These are phyloP conservation scores for Neurospora sp. DNA, from an alignment of 2,329 filamentous ascomycete genomes.

Conservation along the genomic window DNA sequence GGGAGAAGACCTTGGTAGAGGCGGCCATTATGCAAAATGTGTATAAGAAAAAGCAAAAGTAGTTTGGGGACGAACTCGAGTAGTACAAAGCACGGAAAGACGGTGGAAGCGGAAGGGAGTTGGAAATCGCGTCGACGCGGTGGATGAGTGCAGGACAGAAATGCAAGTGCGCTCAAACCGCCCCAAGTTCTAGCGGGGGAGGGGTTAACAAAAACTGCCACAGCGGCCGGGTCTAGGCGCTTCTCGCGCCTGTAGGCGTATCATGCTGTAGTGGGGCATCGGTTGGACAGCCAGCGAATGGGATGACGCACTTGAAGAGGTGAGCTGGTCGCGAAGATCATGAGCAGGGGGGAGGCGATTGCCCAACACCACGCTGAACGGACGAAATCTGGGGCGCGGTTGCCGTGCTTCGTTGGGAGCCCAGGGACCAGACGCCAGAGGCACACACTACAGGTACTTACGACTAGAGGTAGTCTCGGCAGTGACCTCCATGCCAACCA, in stretches of 20 bases:
- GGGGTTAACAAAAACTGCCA: conserved; percentile 13
- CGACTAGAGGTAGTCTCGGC: too few species aligned
- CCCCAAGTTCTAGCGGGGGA: conserved; percentile 16
- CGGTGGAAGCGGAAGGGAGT: conserved; percentile 3
- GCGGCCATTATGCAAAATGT: conserved; percentile 33
- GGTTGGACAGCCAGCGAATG: neutral
- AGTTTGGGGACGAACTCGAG: neutral
- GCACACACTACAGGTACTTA: too few species aligned
- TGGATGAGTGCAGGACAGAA: conserved; percentile 4
- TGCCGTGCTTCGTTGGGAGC: neutral
- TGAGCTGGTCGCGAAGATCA: neutral
- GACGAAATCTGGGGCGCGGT: neutral
- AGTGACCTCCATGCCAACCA: too few species aligned
- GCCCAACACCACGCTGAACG: neutral
- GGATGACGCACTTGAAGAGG: neutral
- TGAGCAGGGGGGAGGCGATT: neutral
- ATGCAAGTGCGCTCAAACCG: conserved; percentile 2
- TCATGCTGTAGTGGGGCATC: neutral
- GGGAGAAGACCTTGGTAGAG: conserved; percentile 64
- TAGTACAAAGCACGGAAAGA: conserved; percentile 2
- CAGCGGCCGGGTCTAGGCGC: neutral
- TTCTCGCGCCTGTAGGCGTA: neutral
- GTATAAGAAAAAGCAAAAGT: conserved; percentile 12
- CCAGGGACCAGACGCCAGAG: neutral
- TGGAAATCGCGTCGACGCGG: conserved; percentile 1